phyloP scores from a whole-genome alignment of 768 basidiomycete genomes.

The Thelephora aurantiotincta region DNA sequence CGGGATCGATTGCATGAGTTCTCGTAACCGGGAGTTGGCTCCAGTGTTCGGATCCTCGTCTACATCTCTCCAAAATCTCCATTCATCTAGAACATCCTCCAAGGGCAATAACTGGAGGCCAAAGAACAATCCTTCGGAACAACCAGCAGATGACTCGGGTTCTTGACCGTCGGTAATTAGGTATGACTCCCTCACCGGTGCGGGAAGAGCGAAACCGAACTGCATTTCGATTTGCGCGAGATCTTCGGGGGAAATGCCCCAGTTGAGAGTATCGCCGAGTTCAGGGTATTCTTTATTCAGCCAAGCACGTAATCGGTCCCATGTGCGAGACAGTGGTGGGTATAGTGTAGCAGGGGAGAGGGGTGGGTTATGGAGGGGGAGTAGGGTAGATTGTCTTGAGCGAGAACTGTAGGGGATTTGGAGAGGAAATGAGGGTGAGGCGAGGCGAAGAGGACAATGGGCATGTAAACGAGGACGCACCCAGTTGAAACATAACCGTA shows the following conservation, averaged over 20 bases:
- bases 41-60: slow-evolving; percentile 82
- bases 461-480: slow-evolving; percentile 19
- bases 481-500: slow-evolving; percentile 50
- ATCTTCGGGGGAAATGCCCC: slow-evolving; percentile 70
- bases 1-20: slow-evolving; percentile 81
- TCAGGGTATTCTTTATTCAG: slow-evolving; percentile 83
- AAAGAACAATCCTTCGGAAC: slow-evolving; percentile 86
- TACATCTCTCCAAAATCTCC: slow-evolving; percentile 92
- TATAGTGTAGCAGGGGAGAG: slow-evolving; percentile 28
- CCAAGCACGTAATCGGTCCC: slow-evolving; percentile 75
- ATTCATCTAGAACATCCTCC: slow-evolving; percentile 89
- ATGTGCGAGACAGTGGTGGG: slow-evolving; percentile 72
- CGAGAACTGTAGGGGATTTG: slow-evolving; percentile 23
- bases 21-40: slow-evolving; percentile 55
- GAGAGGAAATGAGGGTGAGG: slow-evolving; percentile 3
- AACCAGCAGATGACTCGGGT: slow-evolving; percentile 75
- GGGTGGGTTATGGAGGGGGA: slow-evolving; percentile 55
- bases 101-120: slow-evolving; percentile 88
- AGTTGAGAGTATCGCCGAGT: slow-evolving; percentile 89
- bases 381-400: slow-evolving; percentile 34
- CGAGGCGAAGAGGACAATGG: slow-evolving; percentile 6
- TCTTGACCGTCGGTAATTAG: slow-evolving; percentile 87
- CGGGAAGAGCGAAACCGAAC: slow-evolving; percentile 74
- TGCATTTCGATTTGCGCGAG: slow-evolving; percentile 73
- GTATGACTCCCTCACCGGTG: slow-evolving; percentile 85